A percentile compares a stretch with the other conserved stretches of the same genome.
Evolutionary conservation across 2,329 filamentous ascomycete species (phyloP).

Genomic region (Clarireedia hainanense): DNA sequence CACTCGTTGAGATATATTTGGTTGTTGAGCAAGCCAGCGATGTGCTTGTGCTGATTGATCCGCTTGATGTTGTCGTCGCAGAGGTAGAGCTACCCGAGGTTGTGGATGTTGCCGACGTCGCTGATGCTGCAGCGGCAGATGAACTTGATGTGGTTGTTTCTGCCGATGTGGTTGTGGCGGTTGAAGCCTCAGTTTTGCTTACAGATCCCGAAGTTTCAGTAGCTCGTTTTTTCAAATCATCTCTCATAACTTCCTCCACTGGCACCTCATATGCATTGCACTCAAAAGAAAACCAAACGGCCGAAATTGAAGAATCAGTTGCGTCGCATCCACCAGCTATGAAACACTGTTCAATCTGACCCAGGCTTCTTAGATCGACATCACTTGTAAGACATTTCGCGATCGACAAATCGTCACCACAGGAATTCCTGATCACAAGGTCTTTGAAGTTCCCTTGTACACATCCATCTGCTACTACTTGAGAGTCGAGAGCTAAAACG

Average conservation of each 20-base stretch:
- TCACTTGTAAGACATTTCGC: conserved; percentile 16
- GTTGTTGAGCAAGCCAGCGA: conserved; percentile 4
- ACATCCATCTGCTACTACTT: conserved; percentile 6
- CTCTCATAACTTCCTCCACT: conserved; percentile 1
- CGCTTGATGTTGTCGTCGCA: background rate
- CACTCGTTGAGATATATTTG: background rate
- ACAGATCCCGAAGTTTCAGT: background rate
- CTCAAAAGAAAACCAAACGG: conserved; percentile 16
- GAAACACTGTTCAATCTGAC: conserved; percentile 21
- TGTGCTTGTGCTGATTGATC: background rate
- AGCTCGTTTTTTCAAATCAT: conserved; percentile 18
- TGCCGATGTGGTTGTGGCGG: background rate
- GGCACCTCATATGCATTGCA: conserved; percentile 10
- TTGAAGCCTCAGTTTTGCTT: background rate
- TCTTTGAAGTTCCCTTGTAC: conserved; percentile 15
- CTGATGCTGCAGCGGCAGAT: background rate
- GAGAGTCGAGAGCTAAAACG: conserved; percentile 13
- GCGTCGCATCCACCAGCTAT: conserved; percentile 17
- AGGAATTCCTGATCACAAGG: conserved; percentile 16
- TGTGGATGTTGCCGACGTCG: background rate
- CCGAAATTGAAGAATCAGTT: conserved; percentile 15
- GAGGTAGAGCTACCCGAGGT: background rate
- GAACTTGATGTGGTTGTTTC: background rate
- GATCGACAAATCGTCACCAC: conserved; percentile 16
- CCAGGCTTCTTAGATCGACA: conserved; percentile 12